Evolutionary conservation across 768 basidiomycete genomes (phyloP).

Genomic region (Kwoniella shandongensis): DNA sequence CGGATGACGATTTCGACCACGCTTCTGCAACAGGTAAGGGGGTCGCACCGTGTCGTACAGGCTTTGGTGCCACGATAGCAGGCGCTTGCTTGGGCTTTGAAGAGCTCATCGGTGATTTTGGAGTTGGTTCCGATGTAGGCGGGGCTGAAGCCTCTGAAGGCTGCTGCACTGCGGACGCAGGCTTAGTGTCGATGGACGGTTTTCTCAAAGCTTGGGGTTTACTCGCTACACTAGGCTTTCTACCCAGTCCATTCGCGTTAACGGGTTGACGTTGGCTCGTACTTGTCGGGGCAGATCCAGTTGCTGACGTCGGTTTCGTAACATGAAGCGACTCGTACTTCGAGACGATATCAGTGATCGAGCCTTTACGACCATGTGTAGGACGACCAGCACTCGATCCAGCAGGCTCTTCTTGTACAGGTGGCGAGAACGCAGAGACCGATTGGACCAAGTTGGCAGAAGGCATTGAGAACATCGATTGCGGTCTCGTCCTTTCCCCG

Average conservation of each 20-base stretch:
- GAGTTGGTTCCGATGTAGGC: neutral
- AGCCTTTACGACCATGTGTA: conserved; percentile 38
- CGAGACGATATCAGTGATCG: conserved; percentile 48
- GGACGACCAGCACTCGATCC: conserved; percentile 14
- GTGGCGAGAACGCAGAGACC: conserved; percentile 8
- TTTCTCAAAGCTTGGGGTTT: conserved; percentile 34
- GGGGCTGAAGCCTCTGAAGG: neutral
- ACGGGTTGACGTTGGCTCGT: neutral
- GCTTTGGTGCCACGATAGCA: conserved; percentile 10
- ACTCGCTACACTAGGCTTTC: conserved; percentile 37
- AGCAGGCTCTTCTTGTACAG: conserved; percentile 5
- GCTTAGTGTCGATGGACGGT: conserved; percentile 12
- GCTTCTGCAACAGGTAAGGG: conserved; percentile 17
- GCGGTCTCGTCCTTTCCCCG: conserved; percentile 24
- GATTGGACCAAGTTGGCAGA: conserved; percentile 12
- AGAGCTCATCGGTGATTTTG: neutral
- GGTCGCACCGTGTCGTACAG: conserved; percentile 19
- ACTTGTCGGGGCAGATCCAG: neutral
- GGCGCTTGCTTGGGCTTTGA: conserved; percentile 9
- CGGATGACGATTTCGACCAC: conserved; percentile 33
- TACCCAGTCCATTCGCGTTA: conserved; percentile 10
- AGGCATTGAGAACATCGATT: conserved; percentile 36
- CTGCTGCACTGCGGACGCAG: neutral
- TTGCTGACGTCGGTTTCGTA: conserved; percentile 21
- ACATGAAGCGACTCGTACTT: conserved; percentile 28